Evolutionary conservation across 805 yeast genomes (phyloP).

Genomic region (Metschnikowia hibisci): DNA sequence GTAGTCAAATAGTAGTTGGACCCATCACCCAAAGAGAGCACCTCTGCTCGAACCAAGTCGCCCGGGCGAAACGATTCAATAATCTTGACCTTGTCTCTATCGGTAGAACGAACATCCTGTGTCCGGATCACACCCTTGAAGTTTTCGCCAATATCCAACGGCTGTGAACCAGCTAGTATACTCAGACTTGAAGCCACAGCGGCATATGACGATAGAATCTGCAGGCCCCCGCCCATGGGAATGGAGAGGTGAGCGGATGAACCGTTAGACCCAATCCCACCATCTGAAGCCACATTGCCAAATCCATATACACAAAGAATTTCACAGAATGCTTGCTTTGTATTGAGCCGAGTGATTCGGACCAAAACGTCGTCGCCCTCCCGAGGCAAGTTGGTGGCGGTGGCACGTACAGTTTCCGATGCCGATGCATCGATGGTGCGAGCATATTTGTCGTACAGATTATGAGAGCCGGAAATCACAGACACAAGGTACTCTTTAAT

Average conservation of each 20-base stretch:
- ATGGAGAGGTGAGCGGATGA: slow-evolving; percentile 35
- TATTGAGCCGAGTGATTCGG: slow-evolving; percentile 61
- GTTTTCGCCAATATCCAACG: slow-evolving; percentile 78
- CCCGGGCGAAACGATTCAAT: slow-evolving; percentile 84
- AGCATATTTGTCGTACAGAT: slow-evolving; percentile 25
- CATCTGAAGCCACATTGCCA: slow-evolving; percentile 54
- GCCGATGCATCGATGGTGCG: slow-evolving; percentile 19
- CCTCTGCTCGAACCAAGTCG: slow-evolving; percentile 81
- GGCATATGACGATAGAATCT: slow-evolving; percentile 30
- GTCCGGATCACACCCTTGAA: slow-evolving; percentile 82
- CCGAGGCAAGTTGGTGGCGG: slow-evolving; percentile 60
- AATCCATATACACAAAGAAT: slow-evolving; percentile 62
- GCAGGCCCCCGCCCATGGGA: slow-evolving; percentile 55
- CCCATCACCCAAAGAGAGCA: slow-evolving; percentile 91
- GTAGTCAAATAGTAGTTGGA: slow-evolving; percentile 85
- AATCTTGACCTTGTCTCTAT: slow-evolving; percentile 80
- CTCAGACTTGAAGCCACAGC: slow-evolving; percentile 42
- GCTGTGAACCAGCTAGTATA: slow-evolving; percentile 30
- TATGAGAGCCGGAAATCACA: slow-evolving; percentile 27
- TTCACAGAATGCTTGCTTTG: slow-evolving; percentile 73
- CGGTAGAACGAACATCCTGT: slow-evolving; percentile 88
- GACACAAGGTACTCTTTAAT: slow-evolving; percentile 26
- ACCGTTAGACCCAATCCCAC: slow-evolving; percentile 62
- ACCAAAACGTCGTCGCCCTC: slow-evolving; percentile 83
- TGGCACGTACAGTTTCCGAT: slow-evolving; percentile 18